Percentiles rank a stretch among this genome's conserved stretches.
These are phyloP conservation scores for Neofusicoccum cordaticola DNA, from an alignment of 2,329 filamentous ascomycete genomes.

Conservation along the genomic window DNA sequence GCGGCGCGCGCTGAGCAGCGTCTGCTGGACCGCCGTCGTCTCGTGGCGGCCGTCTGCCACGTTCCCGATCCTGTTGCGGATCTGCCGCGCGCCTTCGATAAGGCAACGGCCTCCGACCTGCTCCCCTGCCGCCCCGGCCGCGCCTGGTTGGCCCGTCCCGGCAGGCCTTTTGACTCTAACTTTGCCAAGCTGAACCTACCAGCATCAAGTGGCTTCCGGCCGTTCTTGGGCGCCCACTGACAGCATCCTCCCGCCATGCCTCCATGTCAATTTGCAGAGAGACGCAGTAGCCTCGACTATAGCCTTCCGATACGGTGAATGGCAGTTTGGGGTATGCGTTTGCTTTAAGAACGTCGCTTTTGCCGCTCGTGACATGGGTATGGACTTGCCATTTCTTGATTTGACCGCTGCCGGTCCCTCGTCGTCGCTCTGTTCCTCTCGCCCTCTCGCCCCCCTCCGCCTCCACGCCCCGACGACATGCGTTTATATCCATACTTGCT, in stretches of 20 bases:
- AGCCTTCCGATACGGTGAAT: constrained; percentile 1
- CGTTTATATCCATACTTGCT: background rate
- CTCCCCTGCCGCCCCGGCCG: background rate
- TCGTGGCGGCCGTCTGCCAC: background rate
- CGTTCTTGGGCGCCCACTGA: background rate
- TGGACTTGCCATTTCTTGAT: constrained; percentile 1
- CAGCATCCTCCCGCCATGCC: background rate
- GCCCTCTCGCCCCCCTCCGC: background rate
- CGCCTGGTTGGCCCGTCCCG: background rate
- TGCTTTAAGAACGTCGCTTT: background rate
- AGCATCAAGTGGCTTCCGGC: background rate
- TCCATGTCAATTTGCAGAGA: background rate
- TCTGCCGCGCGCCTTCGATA: constrained; percentile 1
- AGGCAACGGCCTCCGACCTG: background rate
- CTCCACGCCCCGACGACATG: background rate
- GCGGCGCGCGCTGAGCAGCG: background rate
- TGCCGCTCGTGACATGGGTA: constrained; percentile 5
- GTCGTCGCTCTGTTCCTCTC: background rate
- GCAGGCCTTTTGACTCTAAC: background rate
- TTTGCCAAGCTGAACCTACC: constrained; percentile 5
- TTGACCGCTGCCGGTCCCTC: background rate
- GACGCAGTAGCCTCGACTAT: background rate
- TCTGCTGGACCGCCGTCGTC: background rate
- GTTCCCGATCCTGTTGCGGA: constrained; percentile 3
- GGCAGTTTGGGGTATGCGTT: background rate